Evolutionary conservation across 1,284 basidiomycete species (phyloP).

Genomic region (Tilletiaria anomala): DNA sequence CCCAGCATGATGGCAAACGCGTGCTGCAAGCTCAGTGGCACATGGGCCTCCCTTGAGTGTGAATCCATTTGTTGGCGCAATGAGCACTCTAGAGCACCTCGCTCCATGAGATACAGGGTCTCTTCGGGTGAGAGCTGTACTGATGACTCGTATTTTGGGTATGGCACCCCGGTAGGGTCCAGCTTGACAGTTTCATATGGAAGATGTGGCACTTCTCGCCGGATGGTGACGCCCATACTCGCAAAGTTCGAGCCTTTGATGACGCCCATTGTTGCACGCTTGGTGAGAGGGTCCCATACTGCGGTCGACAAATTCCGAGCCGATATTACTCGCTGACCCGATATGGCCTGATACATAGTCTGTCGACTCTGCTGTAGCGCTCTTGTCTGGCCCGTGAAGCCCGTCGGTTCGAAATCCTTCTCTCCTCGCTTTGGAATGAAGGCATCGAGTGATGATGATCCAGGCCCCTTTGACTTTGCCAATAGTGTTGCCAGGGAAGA

Average conservation of each 20-base stretch:
- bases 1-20: background rate
- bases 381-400: constrained; percentile 52
- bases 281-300: constrained; percentile 17
- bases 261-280: constrained; percentile 21
- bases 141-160: constrained; percentile 4
- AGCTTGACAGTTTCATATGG: constrained; percentile 1
- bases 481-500: background rate
- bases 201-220: background rate
- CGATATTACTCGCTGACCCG: constrained; percentile 48
- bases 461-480: no score
- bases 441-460: no score
- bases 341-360: constrained; percentile 70
- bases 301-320: constrained; percentile 15
- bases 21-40: constrained; percentile 26
- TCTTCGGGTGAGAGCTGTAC: constrained; percentile 84
- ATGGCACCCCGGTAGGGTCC: constrained; percentile 3
- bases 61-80: constrained; percentile 3
- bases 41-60: constrained; percentile 39
- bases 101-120: constrained; percentile 75
- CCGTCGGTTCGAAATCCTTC: constrained; percentile 59
- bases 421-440: background rate
- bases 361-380: constrained; percentile 64
- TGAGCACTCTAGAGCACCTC: constrained; percentile 45
- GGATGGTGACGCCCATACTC: constrained; percentile 17
- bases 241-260: constrained; percentile 26